Conservation (phyloP, 371 early-diverging fungal species). For the Apophysomyces trapeziformis region DNA sequence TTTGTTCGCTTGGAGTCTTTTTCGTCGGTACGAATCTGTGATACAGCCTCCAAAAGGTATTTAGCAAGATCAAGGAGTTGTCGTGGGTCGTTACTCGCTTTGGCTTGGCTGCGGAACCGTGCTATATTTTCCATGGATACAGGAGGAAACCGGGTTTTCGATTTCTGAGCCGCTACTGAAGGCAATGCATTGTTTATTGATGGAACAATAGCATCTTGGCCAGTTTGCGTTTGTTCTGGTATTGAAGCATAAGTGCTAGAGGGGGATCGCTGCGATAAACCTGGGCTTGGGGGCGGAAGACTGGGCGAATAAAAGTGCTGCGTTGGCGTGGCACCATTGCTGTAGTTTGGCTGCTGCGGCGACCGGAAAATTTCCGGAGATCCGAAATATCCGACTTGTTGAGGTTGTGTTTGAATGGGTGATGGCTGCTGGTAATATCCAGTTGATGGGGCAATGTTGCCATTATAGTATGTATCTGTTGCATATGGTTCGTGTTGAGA, state of each 20-base stretch:
- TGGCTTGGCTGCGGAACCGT: slow-evolving; percentile 70
- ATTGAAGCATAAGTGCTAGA: not conserved
- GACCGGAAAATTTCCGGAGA: not conserved
- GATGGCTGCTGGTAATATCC: too few species aligned
- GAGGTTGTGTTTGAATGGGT: too few species aligned
- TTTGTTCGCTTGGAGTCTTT: slow-evolving; percentile 59
- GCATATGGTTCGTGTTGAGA: too few species aligned
- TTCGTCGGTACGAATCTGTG: slow-evolving; percentile 50
- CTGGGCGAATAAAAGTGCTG: not conserved
- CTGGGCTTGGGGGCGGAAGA: not conserved
- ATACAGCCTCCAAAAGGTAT: slow-evolving; percentile 63
- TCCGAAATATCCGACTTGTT: slow-evolving; percentile 1
- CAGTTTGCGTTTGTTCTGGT: not conserved
- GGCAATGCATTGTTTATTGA: not conserved
- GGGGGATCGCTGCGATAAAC: not conserved
- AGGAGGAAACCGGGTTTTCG: slow-evolving; percentile 23
- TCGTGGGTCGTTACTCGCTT: slow-evolving; percentile 69
- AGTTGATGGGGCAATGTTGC: too few species aligned
- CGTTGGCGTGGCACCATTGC: not conserved
- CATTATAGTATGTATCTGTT: too few species aligned
- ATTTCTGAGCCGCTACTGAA: not conserved
- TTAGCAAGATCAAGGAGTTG: slow-evolving; percentile 80
- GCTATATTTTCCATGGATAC: slow-evolving; percentile 66
- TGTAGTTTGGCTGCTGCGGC: not conserved
- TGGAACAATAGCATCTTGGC: not conserved